These are phyloP conservation scores for Lecanoromycetidae sp. DNA, from an alignment of 2,329 filamentous ascomycete genomes.

Conservation along the genomic window DNA sequence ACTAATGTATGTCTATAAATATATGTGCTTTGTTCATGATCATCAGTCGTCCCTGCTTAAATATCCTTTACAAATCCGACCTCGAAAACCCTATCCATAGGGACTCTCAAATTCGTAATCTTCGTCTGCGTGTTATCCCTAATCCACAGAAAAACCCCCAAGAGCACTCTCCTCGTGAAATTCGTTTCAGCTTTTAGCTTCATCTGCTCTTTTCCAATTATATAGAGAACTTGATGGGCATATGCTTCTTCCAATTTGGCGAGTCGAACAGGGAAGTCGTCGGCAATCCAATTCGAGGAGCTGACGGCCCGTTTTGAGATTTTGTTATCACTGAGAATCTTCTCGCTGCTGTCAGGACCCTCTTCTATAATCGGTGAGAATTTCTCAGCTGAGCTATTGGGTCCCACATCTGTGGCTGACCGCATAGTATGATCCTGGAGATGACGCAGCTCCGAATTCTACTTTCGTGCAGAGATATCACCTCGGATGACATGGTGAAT, in stretches of 20 bases:
- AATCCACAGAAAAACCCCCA: slow-evolving; percentile 28
- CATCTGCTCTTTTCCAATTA: slow-evolving; percentile 32
- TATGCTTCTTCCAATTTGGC: slow-evolving; percentile 32
- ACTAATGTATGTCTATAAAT: too few species aligned
- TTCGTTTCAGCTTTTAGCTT: slow-evolving; percentile 19
- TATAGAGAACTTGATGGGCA: slow-evolving; percentile 38
- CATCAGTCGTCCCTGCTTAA: too few species aligned
- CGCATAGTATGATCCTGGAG: background rate
- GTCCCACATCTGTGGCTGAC: too few species aligned
- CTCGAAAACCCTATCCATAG: slow-evolving; percentile 28
- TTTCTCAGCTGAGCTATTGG: too few species aligned
- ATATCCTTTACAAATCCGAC: slow-evolving; percentile 32
- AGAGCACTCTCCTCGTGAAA: slow-evolving; percentile 19
- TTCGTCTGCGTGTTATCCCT: slow-evolving; percentile 29
- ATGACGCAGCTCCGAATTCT: background rate
- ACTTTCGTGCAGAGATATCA: background rate
- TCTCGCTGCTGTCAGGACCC: background rate
- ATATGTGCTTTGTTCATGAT: too few species aligned
- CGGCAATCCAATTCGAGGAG: background rate
- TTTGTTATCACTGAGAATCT: background rate
- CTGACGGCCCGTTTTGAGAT: background rate
- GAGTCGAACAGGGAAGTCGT: slow-evolving; percentile 20
- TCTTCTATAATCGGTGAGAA: too few species aligned
- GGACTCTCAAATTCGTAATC: slow-evolving; percentile 27
- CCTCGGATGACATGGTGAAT: slow-evolving; percentile 38